Evolutionary conservation across 768 basidiomycete species (phyloP), one percentile per base, ranked within the genome.

Genomic region (Coprinopsis sp.): DNA sequence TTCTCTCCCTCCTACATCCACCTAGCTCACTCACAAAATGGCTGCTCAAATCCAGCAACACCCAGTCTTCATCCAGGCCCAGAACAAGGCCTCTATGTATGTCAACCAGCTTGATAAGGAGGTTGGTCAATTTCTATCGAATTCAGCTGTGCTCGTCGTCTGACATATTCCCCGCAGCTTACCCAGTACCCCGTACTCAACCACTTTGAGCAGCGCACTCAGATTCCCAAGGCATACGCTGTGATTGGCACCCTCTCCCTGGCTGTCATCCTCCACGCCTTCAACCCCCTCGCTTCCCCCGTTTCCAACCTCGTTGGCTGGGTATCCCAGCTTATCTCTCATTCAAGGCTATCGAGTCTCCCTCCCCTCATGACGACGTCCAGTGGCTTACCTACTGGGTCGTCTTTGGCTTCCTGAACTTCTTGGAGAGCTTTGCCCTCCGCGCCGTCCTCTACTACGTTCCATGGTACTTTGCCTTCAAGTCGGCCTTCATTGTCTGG

Each of bases 331-430:
- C 93, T 4, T 98, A 91, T 66, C 81, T 96, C 65, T 96, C 93
- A 42, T 81, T 97, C 74, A 87, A 87, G 69, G 94, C 96, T 23
- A 81, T 99, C 61, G 95, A 98, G 67, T 68, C 77, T 4, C 89
- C 91, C n/a, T 74, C 78, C 2, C 73, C 82, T 49, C 76, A 84
- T 55, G 91, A 95, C 55, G 89, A 95, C 67, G 74, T 87, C 58
- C 93, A 96, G 69, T 97, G 93, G 93, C 77, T 97, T 60, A 95
- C 94, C 2, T 98, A 98, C 76, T 98, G 95, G 95, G 77, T 90
- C 61, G 78, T 95, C 44, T 94, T 96, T 57, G 92, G 91, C 45
- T 87, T 84, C 67, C 84, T 96, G 79, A 95, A 87, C 73, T 90
- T 96, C 69, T 58, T 89, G 50, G 95, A 97, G 71, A 84, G 80